Evolutionary conservation across 352 stramenopile species (phyloP), one percentile per base, ranked within the genome.

Genomic region (Phytophthora constricta): DNA sequence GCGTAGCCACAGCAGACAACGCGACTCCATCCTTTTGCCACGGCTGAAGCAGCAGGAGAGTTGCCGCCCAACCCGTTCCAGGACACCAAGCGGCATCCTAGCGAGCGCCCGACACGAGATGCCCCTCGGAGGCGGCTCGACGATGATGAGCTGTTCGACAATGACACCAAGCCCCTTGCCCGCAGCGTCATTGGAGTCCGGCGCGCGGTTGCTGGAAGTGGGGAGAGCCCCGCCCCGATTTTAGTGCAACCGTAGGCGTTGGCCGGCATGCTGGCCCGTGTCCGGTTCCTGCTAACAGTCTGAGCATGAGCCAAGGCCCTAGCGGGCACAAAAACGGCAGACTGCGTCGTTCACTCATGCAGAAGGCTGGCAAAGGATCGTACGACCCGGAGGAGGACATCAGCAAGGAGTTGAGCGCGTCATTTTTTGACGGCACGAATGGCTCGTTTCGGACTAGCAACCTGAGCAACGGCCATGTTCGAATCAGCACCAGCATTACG

Each of bases 21-120:
- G 74, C 1, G 74, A 82, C 47, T 82, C 74, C 20, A 77, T 82
- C 14, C 54, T 79, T 79, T 77, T 31, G 74, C 70, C 2, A 79
- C 66, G 45, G 70, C 70, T 0, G 70, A 75, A 46, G 66, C 70
- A 14, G 65, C 70, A 2, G 66, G 66, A 9, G 70, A 79, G 20
- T 27, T 79, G 22, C 13, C 70, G 4, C 66, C 62, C 5, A 72
- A 75, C 50, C 61, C 58, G 13, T 57, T 73, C 52, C 66, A 79
- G 51, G 70, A 79, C 48, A 73, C 66, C 10, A 79, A 79, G 31
- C 57, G 56, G 49, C 56, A 56, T 23, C 33, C 70, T 1, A 66
- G 62, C 22, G 61, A 72, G 27, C 58, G 62, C 10, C 47, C 37
- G 0, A 45, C 52, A 2, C 59, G 61, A 1, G 57, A 70, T 4